phyloP scores from a whole-genome alignment of 768 basidiomycete genomes.

The Lactifluus hygrophoroides region DNA sequence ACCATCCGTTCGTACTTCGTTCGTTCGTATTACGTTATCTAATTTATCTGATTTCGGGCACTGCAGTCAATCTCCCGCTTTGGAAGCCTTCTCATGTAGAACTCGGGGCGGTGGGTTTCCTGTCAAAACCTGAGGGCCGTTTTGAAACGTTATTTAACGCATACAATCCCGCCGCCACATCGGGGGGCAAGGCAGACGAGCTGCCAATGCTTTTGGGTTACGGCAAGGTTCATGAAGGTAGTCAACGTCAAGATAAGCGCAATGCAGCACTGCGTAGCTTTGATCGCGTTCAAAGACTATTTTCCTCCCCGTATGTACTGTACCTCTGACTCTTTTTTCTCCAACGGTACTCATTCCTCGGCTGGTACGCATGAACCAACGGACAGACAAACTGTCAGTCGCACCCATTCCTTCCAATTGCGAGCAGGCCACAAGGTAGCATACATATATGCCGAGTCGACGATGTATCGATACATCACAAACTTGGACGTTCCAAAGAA shows the following conservation, averaged over 20 bases:
- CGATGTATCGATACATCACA: slow-evolving; percentile 59
- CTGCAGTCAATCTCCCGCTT: slow-evolving; percentile 39
- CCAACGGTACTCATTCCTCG: background rate
- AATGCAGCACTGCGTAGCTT: slow-evolving; percentile 49
- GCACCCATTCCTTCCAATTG: slow-evolving; percentile 52
- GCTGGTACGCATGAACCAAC: background rate
- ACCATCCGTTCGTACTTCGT: slow-evolving; percentile 42
- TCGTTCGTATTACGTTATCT: background rate
- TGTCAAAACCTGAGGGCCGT: slow-evolving; percentile 54
- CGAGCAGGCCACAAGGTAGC: slow-evolving; percentile 58
- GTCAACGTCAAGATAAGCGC: slow-evolving; percentile 48
- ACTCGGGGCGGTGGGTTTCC: slow-evolving; percentile 70
- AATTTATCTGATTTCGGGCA: background rate
- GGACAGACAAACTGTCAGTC: slow-evolving; percentile 37
- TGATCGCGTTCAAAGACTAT: slow-evolving; percentile 44
- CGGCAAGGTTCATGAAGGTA: slow-evolving; percentile 44
- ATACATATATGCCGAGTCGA: slow-evolving; percentile 59
- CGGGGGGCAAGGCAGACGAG: slow-evolving; percentile 33
- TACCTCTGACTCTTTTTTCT: background rate
- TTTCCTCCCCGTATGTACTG: slow-evolving; percentile 24
- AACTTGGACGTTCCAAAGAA: slow-evolving; percentile 52
- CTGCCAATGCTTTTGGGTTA: slow-evolving; percentile 59
- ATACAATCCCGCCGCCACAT: slow-evolving; percentile 42
- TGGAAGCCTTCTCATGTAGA: slow-evolving; percentile 59
- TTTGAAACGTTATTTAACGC: slow-evolving; percentile 72